Evolutionary conservation across 2,329 filamentous ascomycete species (phyloP), one percentile per base, ranked within the genome.

Genomic region (Trichophyton schoenleinii): DNA sequence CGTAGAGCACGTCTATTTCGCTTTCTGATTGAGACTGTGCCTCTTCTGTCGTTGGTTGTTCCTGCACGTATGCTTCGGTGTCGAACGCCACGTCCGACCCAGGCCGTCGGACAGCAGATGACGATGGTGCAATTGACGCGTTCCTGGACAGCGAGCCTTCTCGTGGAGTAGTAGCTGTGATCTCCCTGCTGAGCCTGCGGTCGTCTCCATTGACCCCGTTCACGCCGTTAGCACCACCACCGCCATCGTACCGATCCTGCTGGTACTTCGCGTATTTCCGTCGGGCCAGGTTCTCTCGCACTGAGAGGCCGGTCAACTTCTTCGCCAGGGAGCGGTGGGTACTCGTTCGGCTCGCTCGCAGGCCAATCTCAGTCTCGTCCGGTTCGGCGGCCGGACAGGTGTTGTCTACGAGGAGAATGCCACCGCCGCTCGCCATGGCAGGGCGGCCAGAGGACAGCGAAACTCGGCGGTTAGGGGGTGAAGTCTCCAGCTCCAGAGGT

Each of bases 1-100:
- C 94, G 73, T 95, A 97, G 0, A 99, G 79, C 3, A 97, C 83
- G 65, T 99, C 94, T 63, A 97, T 84, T 31, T 83, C 86, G 1
- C 70, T 73, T 46, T 68, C 67, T n/a, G 34, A 36, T 38, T 59
- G 41, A 1, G 70, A 61, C 31, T 69, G 70, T 2, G 63, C 62
- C 22, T 68, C 67, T 8, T 65, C 65, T 5, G 9, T 48, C 25
- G 28, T 62, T 46, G n/a, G 49, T n/a, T 13, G 34, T n/a, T 38
- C 44, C 15, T 20, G 61, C 41, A 34, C 9, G 31, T 13, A 36
- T 25, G 41, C 20, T 7, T 60, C 62, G 3, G 13, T n/a, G 8
- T 62, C 60, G 20, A 49, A 20, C 41, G n/a, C 2, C 18, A 49
- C 52, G 4, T 63, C 57, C 48, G 58, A 61, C 3, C 57, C 52